A percentile compares a stretch with the other conserved stretches of the same genome.
Evolutionary conservation across 2,329 filamentous ascomycete genomes (phyloP).

Genomic region (Periconia sp.): DNA sequence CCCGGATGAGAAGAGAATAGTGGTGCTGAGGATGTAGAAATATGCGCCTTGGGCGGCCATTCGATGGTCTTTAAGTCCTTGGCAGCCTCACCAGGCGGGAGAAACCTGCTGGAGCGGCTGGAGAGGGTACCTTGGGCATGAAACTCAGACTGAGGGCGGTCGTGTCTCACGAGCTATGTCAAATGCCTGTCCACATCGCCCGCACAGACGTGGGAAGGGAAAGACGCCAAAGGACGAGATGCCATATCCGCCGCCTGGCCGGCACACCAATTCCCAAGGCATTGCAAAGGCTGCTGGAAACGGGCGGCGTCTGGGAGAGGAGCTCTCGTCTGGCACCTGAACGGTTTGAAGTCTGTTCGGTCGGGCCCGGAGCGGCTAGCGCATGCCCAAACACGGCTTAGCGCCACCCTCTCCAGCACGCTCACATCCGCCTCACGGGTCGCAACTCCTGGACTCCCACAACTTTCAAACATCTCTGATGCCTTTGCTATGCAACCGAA

Average conservation of each 20-base stretch:
- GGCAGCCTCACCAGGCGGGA: conserved; percentile 29
- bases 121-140: conserved; percentile 37
- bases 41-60: conserved; percentile 29
- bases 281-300: conserved; percentile 38
- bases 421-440: conserved; percentile 17
- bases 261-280: conserved; percentile 28
- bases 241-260: conserved; percentile 26
- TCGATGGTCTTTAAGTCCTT: conserved; percentile 37
- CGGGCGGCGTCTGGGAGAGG: conserved; percentile 36
- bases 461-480: conserved; percentile 35
- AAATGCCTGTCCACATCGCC: conserved; percentile 26
- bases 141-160: conserved; percentile 44
- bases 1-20: conserved; percentile 29
- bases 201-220: conserved; percentile 27
- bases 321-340: conserved; percentile 23
- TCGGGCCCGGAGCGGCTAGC: conserved; percentile 17
- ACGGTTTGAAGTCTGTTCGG: conserved; percentile 23
- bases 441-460: conserved; percentile 19
- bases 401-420: conserved; percentile 10
- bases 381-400: neutral
- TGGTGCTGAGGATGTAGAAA: conserved; percentile 36
- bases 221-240: conserved; percentile 30
- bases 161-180: conserved; percentile 39
- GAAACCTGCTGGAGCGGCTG: conserved; percentile 30
- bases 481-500: conserved; percentile 32